A percentile compares a stretch with the other conserved stretches of the same genome.
phyloP scores from a whole-genome alignment of 1,139 yeast genomes.

The Spencermartinsiella ligniputridi region DNA sequence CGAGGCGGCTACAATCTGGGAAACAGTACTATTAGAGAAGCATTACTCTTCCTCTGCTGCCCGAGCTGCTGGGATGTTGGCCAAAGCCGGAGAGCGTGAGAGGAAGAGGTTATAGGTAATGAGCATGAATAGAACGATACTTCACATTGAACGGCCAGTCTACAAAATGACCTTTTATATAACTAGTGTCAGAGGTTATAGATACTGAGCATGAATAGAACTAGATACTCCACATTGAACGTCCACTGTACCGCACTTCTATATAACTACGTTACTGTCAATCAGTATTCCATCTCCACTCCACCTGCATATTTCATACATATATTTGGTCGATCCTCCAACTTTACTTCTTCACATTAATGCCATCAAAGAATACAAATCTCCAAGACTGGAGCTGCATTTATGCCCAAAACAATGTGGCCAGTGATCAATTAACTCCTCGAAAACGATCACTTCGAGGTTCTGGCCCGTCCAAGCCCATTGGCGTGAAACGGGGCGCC shows the following conservation, averaged over 20 bases:
- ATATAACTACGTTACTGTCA: too few relatives aligned
- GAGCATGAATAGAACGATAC: constrained; percentile 1
- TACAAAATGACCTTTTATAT: background rate
- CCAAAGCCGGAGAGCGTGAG: constrained; percentile 4
- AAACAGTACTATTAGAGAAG: constrained; percentile 65
- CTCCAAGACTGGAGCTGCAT: constrained; percentile 1
- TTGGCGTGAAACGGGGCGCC: background rate
- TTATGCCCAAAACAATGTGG: background rate
- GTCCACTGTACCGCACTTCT: too few relatives aligned
- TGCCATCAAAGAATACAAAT: constrained; percentile 1
- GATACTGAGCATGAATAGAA: too few relatives aligned
- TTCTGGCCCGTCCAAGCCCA: background rate
- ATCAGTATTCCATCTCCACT: too few relatives aligned
- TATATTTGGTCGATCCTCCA: too few relatives aligned
- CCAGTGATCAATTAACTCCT: background rate
- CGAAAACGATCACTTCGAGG: constrained; percentile 4
- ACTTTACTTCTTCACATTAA: too few relatives aligned
- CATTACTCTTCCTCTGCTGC: constrained; percentile 82
- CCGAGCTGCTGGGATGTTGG: constrained; percentile 41
- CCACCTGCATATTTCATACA: too few relatives aligned
- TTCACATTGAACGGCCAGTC: background rate
- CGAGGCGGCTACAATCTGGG: constrained; percentile 90
- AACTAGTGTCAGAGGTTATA: too few relatives aligned
- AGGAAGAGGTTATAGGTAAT: too few relatives aligned
- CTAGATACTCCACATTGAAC: too few relatives aligned